Conservation (phyloP, 805 yeast genomes). For the Yamadazyma philogaea region DNA sequence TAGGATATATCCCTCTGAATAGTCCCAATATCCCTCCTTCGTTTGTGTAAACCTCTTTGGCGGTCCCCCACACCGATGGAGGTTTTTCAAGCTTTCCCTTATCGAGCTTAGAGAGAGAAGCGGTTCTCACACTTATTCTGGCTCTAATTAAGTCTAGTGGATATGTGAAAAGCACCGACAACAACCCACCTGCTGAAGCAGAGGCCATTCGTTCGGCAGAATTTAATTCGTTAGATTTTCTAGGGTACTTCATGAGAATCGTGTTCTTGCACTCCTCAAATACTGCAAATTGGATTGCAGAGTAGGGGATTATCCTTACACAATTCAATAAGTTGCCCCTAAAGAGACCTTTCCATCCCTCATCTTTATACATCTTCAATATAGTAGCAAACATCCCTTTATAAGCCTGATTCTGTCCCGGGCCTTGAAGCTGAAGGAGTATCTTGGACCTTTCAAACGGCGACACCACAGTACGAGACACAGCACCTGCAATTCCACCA, state of each 20-base stretch:
- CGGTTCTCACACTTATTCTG: constrained; percentile 84
- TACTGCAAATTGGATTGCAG: constrained; percentile 89
- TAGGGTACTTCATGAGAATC: constrained; percentile 20
- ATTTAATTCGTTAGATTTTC: constrained; percentile 35
- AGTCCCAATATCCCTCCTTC: constrained; percentile 84
- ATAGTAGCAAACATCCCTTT: constrained; percentile 78
- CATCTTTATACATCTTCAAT: constrained; percentile 76
- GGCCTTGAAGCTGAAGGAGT: constrained; percentile 82
- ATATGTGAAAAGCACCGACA: constrained; percentile 79
- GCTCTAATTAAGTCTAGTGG: constrained; percentile 92
- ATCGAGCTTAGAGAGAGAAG: constrained; percentile 50
- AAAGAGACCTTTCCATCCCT: constrained; percentile 86
- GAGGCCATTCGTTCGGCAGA: constrained; percentile 62
- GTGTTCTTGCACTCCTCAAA: constrained; percentile 60
- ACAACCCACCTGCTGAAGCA: constrained; percentile 79
- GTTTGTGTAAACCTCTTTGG: constrained; percentile 54
- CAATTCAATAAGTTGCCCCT: constrained; percentile 92
- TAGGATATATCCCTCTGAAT: constrained; percentile 86
- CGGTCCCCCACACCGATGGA: constrained; percentile 66
- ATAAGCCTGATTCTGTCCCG: constrained; percentile 45
- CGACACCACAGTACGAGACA: constrained; percentile 86
- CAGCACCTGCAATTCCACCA: constrained; percentile 77
- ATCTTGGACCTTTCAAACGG: constrained; percentile 96
- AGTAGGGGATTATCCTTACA: constrained; percentile 85
- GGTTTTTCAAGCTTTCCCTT: constrained; percentile 49